Evolutionary conservation across 805 yeast genomes (phyloP).

Genomic region (Saitoella complicata): DNA sequence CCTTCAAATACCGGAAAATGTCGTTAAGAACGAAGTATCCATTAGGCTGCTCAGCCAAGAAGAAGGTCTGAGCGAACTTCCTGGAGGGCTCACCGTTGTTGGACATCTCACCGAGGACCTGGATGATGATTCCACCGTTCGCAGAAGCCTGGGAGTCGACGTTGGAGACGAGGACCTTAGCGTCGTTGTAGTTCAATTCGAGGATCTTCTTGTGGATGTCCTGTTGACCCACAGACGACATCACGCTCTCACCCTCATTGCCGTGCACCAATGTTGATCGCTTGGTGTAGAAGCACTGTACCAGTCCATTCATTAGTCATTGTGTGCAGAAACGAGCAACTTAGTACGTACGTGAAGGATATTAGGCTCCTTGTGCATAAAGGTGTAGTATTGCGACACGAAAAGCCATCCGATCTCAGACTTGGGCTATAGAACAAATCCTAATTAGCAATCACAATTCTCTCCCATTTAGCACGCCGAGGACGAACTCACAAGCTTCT

Average conservation of each 20-base stretch:
- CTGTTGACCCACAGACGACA: slow-evolving; percentile 18
- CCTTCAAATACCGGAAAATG: slow-evolving; percentile 23
- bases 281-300: slow-evolving; percentile 21
- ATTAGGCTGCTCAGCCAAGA: slow-evolving; percentile 20
- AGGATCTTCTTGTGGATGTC: slow-evolving; percentile 19
- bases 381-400: slow-evolving; percentile 25
- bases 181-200: slow-evolving; percentile 19
- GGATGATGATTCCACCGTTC: slow-evolving; percentile 22
- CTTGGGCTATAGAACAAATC: slow-evolving; percentile 1
- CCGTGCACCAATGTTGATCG: slow-evolving; percentile 24
- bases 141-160: slow-evolving; percentile 23
- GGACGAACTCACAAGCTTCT: no score
- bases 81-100: slow-evolving; percentile 18
- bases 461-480: no score
- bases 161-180: slow-evolving; percentile 23
- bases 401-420: slow-evolving; percentile 25
- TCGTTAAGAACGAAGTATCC: slow-evolving; percentile 23
- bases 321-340: background rate
- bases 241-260: slow-evolving; percentile 21
- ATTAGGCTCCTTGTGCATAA: slow-evolving; percentile 20
- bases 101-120: slow-evolving; percentile 27
- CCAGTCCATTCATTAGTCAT: background rate
- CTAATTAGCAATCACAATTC: no score
- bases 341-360: slow-evolving; percentile 16
- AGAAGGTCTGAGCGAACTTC: slow-evolving; percentile 27